Percentiles rank a stretch among this genome's conserved stretches.
Conservation (phyloP, 352 stramenopile species). For the Pythium myriotylum region DNA sequence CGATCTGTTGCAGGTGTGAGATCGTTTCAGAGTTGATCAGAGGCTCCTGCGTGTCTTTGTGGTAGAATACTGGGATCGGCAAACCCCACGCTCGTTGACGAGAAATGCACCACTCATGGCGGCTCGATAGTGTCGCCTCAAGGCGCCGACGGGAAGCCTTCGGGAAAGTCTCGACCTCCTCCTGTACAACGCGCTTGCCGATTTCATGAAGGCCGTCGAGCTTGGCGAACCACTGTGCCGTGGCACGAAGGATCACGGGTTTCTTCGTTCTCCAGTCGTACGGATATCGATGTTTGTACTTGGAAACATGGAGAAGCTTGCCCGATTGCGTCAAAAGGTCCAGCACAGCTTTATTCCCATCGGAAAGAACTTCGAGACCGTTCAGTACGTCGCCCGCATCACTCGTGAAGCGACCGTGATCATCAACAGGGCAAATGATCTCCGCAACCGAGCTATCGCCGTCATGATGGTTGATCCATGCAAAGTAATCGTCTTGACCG, state of each 20-base stretch:
- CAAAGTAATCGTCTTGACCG: constrained; percentile 96
- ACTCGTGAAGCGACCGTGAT: constrained; percentile 77
- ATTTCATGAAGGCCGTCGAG: constrained; percentile 92
- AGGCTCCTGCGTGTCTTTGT: constrained; percentile 87
- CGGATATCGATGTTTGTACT: constrained; percentile 95
- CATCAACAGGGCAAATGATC: constrained; percentile 75
- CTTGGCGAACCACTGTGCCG: constrained; percentile 98
- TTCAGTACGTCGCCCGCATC: constrained; percentile 88
- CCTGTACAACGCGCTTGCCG: constrained; percentile 50
- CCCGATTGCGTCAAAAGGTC: constrained; percentile 75
- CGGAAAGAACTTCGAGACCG: constrained; percentile 89
- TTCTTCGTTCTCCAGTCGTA: constrained; percentile 99
- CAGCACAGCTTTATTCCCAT: constrained; percentile 94
- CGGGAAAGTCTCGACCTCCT: constrained; percentile 93
- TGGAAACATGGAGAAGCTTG: constrained; percentile 84
- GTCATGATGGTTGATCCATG: constrained; percentile 65
- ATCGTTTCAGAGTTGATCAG: constrained; percentile 94
- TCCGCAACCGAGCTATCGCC: constrained; percentile 23
- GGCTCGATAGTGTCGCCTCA: constrained; percentile 83
- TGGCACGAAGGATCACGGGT: constrained; percentile 97
- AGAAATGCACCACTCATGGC: constrained; percentile 99
- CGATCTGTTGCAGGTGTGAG: constrained; percentile 70
- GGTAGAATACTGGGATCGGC: constrained; percentile 98
- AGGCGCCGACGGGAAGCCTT: constrained; percentile 81
- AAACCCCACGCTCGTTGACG: constrained; percentile 97